Evolutionary conservation across 306 rosid species (phyloP).

Genomic region (Astragalus membranaceus): DNA sequence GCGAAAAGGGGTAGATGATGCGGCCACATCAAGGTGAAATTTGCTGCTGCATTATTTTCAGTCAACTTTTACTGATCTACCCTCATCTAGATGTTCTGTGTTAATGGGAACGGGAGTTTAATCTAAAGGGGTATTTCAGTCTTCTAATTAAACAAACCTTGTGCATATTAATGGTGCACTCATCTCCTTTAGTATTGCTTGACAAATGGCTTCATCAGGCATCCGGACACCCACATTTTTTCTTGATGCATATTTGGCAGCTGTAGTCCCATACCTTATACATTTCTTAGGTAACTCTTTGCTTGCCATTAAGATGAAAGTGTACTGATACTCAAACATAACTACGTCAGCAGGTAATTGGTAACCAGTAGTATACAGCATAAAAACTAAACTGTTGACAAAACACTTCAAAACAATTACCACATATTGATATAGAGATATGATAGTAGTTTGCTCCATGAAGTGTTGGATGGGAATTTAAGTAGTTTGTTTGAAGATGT

Average conservation of each 20-base stretch:
- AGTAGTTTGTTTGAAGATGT: too few species aligned
- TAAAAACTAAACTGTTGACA: conserved; percentile 3
- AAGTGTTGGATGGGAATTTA: too few species aligned
- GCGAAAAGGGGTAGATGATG: background rate
- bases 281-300: conserved; percentile 86
- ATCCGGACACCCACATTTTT: conserved; percentile 88
- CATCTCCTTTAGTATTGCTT: conserved; percentile 69
- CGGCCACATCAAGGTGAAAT: background rate
- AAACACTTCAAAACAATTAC: background rate
- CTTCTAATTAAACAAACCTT: conserved; percentile 43
- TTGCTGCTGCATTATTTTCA: background rate
- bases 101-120: background rate
- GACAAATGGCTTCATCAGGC: conserved; percentile 85
- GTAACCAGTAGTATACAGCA: background rate
- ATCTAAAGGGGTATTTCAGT: background rate
- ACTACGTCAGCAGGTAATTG: conserved; percentile 17
- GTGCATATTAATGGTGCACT: conserved; percentile 79
- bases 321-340: conserved; percentile 62
- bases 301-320: conserved; percentile 88
- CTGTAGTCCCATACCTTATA: conserved; percentile 61
- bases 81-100: background rate
- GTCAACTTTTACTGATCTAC: background rate
- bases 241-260: conserved; percentile 61
- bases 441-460: too few species aligned
- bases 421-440: background rate